A percentile compares a stretch with the other conserved stretches of the same genome.
Evolutionary conservation across 768 basidiomycete genomes (phyloP).

Genomic region (Lanmaoa rubissima): DNA sequence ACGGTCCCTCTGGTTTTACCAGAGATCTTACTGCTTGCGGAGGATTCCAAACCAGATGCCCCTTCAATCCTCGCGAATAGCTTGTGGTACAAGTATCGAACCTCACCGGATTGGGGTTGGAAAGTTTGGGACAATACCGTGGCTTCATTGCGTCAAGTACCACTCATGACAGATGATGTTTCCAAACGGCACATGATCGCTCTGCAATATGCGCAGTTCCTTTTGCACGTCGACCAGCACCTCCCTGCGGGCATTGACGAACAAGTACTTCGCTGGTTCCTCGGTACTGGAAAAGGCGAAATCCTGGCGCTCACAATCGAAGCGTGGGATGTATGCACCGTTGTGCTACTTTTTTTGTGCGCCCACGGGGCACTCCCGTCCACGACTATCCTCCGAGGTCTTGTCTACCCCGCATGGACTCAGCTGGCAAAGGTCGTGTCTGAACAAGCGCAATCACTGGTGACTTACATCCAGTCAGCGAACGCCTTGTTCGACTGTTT

Average conservation of each 20-base stretch:
- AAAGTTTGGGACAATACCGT: conserved; percentile 84
- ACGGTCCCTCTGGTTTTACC: conserved; percentile 43
- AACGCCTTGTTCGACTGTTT: conserved; percentile 62
- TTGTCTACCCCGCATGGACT: conserved; percentile 80
- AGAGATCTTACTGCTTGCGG: conserved; percentile 67
- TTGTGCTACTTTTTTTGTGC: conserved; percentile 61
- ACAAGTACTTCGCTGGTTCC: conserved; percentile 70
- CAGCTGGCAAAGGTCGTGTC: conserved; percentile 44
- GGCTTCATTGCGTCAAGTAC: conserved; percentile 68
- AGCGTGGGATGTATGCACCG: conserved; percentile 64
- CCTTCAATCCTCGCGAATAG: conserved; percentile 70
- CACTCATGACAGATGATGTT: conserved; percentile 49
- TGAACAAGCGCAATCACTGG: conserved; percentile 40
- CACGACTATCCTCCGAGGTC: conserved; percentile 67
- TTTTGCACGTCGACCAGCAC: conserved; percentile 74
- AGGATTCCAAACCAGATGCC: conserved; percentile 56
- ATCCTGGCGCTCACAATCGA: conserved; percentile 56
- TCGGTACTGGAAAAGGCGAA: conserved; percentile 64
- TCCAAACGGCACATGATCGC: conserved; percentile 51
- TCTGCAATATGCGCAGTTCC: conserved; percentile 65
- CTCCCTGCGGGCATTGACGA: conserved; percentile 70
- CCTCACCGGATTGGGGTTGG: conserved; percentile 72
- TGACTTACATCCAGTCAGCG: conserved; percentile 57
- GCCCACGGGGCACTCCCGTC: conserved; percentile 67
- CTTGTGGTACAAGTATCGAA: conserved; percentile 82